Evolutionary conservation across 2,329 filamentous ascomycete species (phyloP).

Genomic region (Beauveria varroae): DNA sequence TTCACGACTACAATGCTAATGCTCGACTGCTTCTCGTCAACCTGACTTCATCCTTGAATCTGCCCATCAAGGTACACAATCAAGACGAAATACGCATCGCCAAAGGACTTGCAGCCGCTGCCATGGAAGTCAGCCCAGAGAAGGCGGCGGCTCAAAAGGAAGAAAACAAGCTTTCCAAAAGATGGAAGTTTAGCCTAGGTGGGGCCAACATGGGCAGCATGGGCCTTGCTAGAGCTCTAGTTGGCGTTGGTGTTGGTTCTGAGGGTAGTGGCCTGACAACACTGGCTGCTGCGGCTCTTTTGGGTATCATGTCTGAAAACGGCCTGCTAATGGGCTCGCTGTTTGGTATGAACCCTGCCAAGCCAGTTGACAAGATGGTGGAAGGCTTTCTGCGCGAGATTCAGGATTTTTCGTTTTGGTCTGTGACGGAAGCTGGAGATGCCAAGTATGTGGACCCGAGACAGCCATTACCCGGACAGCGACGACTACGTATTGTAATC

Average conservation of each 20-base stretch:
- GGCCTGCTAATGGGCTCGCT: conserved; percentile 73
- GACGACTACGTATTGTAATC: conserved; percentile 73
- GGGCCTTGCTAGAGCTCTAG: conserved; percentile 68
- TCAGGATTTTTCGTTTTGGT: conserved; percentile 80
- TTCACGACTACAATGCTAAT: conserved; percentile 70
- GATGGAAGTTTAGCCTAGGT: conserved; percentile 60
- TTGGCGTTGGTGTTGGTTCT: conserved; percentile 71
- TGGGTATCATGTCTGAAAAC: conserved; percentile 75
- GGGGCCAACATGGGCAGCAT: conserved; percentile 50
- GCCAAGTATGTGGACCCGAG: conserved; percentile 40
- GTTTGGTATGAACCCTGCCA: conserved; percentile 84
- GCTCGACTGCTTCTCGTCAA: conserved; percentile 65
- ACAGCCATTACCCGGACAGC: conserved; percentile 47
- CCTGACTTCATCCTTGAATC: conserved; percentile 61
- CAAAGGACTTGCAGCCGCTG: conserved; percentile 64
- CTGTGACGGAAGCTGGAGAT: conserved; percentile 47
- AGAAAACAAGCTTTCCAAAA: conserved; percentile 55
- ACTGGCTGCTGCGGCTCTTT: conserved; percentile 65
- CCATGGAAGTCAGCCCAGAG: conserved; percentile 38
- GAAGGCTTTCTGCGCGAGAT: conserved; percentile 82
- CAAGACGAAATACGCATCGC: conserved; percentile 71
- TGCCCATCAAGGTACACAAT: conserved; percentile 56
- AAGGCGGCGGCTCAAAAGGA: conserved; percentile 36
- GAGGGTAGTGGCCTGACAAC: conserved; percentile 70
- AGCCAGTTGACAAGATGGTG: conserved; percentile 79